These are phyloP conservation scores for Vaccinium corymbosum DNA, from an alignment of 148 eudicot species.

Conservation along the genomic window DNA sequence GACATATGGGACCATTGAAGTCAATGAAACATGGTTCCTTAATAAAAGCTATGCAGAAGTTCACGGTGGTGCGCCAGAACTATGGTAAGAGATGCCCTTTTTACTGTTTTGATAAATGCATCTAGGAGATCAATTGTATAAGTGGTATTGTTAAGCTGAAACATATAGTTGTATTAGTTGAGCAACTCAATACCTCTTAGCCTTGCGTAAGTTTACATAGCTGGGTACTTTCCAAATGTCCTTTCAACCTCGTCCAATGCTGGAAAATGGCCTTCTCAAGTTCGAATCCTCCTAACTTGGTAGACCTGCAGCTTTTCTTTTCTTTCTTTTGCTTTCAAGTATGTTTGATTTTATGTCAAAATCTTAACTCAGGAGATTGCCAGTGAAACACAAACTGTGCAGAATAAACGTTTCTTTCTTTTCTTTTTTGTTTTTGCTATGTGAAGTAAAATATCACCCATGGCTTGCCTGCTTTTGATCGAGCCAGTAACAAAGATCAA, in stretches of 20 bases:
- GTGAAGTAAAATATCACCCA: background rate
- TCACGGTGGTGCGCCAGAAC: conserved; percentile 75
- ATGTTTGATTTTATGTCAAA: background rate
- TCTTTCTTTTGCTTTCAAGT: background rate
- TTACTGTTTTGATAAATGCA: background rate
- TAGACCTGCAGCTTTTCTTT: background rate
- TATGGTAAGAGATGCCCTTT: conserved; percentile 49
- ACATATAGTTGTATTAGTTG: background rate
- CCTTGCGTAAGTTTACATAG: background rate
- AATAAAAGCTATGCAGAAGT: conserved; percentile 62
- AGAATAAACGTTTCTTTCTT: background rate
- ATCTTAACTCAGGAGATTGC: background rate
- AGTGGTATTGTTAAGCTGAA: background rate
- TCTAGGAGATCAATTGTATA: background rate
- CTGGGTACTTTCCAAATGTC: no score
- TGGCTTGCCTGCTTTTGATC: background rate
- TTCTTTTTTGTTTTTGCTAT: background rate
- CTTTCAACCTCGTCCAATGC: background rate
- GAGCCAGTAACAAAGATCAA: background rate
- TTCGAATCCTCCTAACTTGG: background rate
- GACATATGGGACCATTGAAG: conserved; percentile 84
- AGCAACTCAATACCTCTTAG: background rate
- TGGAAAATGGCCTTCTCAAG: background rate
- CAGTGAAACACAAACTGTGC: background rate
- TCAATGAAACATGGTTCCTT: conserved; percentile 59